Base-by-base conservation (phyloP, 1,139 yeast species). In the Nakaseomyces uthaithaninus region DNA sequence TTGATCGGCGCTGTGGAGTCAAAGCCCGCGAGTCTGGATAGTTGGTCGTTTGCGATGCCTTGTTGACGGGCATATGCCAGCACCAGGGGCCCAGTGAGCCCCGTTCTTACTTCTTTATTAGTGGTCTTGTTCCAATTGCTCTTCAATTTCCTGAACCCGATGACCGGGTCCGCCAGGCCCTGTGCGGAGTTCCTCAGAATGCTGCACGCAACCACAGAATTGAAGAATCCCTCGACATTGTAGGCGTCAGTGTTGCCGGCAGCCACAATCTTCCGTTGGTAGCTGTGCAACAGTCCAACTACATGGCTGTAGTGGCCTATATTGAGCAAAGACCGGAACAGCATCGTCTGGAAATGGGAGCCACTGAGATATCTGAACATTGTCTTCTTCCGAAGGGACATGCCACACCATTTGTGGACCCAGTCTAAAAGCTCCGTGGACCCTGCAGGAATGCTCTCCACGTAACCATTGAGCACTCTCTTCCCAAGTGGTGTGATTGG, bases 401-500 rank as follows among this genome's bases (percentile, higher is more conserved):
- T 41, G 2, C 43, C 45, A 3, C 55, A 48, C 54, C 68, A 49
- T 17, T 60, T 46, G 19, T 54, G 48, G 26, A 60, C 51, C 44
- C 64, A 53, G 10, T 51, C 45, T 22, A 54, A 44, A 17, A 68
- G 48, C 41, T 68, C 72, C 6, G 61, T 66, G 3, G 53, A 48
- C 3, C 57, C 46, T 6, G 59, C 39, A 8, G 62, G 47, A 3
- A 58, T 43, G 12, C 56, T 46, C n/a, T 41, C 42, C 36, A 70
- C 58, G 36, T 68, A 57, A 16, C 57, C 53, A 11, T 49, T 52
- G 24, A 70, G 52, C 17, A 61, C 60, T 4, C 47, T 43, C 22
- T 53, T 54, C 2, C 69, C 56, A 20, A 71, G 68, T 2, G 62
- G 53, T n/a, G 53, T 56, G 36, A 66, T 64, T 9, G 64, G 61